phyloP scores from a whole-genome alignment of 768 basidiomycete species.

The Hemileccinum rubropunctum region DNA sequence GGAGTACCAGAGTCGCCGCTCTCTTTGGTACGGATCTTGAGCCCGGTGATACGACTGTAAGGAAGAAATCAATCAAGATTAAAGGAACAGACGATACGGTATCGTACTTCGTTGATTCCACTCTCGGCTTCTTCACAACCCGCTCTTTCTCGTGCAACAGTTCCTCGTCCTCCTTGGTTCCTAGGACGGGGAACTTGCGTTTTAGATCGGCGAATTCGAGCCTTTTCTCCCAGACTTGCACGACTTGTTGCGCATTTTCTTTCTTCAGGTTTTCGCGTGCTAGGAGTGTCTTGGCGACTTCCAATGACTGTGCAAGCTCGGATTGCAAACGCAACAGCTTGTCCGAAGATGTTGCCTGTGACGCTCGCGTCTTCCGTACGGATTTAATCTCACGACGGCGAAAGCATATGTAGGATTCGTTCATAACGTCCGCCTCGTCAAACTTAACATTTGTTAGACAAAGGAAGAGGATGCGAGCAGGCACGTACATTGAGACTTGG shows the following conservation, averaged over 20 bases:
- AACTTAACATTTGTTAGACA: constrained; percentile 41
- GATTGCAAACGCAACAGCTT: constrained; percentile 59
- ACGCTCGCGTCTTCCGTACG: constrained; percentile 89
- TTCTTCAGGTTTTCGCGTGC: constrained; percentile 76
- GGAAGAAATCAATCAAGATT: constrained; percentile 1
- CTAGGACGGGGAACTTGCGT: constrained; percentile 61
- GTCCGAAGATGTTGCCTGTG: constrained; percentile 86
- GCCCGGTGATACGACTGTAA: constrained; percentile 43
- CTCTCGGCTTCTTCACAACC: constrained; percentile 56
- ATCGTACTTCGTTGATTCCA: constrained; percentile 20
- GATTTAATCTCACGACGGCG: constrained; percentile 92
- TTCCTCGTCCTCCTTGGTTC: constrained; percentile 68
- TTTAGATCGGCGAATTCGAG: constrained; percentile 76
- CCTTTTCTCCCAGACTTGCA: constrained; percentile 76
- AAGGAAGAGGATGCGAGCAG: neutral
- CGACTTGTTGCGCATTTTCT: constrained; percentile 54
- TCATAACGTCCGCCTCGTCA: constrained; percentile 48
- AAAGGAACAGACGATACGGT: too few species aligned
- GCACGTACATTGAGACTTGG: constrained; percentile 79
- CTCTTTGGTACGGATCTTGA: constrained; percentile 54
- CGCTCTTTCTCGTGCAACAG: constrained; percentile 70
- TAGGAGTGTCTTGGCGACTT: constrained; percentile 26
- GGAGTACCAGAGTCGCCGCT: constrained; percentile 40
- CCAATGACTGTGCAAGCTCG: constrained; percentile 2
- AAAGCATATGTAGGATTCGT: constrained; percentile 97